These are phyloP conservation scores for Fragaria nilgerrensis DNA, from an alignment of 306 rosid genomes.

Conservation along the genomic window DNA sequence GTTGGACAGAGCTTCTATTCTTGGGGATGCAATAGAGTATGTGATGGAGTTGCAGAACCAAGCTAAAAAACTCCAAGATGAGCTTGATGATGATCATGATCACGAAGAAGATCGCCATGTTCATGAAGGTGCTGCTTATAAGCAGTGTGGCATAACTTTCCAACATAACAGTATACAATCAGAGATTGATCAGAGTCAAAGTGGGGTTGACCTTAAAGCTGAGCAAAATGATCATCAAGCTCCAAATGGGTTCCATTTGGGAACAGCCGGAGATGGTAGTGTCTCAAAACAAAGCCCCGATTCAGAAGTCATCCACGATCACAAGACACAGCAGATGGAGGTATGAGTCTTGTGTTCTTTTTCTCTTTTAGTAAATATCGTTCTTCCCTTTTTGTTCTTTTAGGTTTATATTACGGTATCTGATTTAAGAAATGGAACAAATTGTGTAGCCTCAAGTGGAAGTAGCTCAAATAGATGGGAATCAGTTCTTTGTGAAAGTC, in stretches of 20 bases:
- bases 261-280: conserved; percentile 37
- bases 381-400: neutral
- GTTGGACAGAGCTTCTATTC: conserved; percentile 75
- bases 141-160: conserved; percentile 18
- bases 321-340: conserved; percentile 80
- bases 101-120: conserved; percentile 41
- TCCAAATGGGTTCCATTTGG: conserved; percentile 42
- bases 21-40: conserved; percentile 82
- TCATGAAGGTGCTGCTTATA: conserved; percentile 31
- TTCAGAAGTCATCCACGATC: conserved; percentile 43
- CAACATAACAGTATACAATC: conserved; percentile 32
- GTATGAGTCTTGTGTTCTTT: conserved; percentile 22
- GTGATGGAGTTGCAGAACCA: conserved; percentile 73
- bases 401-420: neutral
- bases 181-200: conserved; percentile 28
- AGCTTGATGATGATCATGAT: conserved; percentile 46
- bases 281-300: conserved; percentile 46
- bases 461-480: conserved; percentile 77
- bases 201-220: conserved; percentile 26
- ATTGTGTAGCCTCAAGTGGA: conserved; percentile 84
- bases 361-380: neutral
- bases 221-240: conserved; percentile 28
- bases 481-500: conserved; percentile 77
- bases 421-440: conserved; percentile 9
- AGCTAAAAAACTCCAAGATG: conserved; percentile 67